Conservation (phyloP, 192 early-diverging fungal genomes). For the Phycomyces nitens region DNA sequence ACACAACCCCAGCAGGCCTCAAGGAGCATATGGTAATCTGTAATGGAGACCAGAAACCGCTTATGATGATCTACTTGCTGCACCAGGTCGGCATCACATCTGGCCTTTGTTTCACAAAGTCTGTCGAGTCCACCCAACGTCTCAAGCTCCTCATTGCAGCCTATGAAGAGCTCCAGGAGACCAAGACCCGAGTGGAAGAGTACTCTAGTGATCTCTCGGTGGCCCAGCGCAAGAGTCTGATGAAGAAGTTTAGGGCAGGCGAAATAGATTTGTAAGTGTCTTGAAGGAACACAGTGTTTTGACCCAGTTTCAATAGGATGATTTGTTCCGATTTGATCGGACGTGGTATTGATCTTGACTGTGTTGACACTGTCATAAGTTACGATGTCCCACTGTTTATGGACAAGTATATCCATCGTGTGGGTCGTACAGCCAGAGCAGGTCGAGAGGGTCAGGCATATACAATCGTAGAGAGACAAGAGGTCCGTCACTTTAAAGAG, state of each 20-base stretch:
- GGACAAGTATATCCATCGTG: conserved; percentile 89
- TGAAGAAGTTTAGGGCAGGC: conserved; percentile 66
- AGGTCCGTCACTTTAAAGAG: conserved; percentile 67
- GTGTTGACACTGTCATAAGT: conserved; percentile 76
- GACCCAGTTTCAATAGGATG: conserved; percentile 38
- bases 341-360: conserved; percentile 86
- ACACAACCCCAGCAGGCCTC: conserved; percentile 51
- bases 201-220: conserved; percentile 72
- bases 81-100: conserved; percentile 55
- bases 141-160: conserved; percentile 67
- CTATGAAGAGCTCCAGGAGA: conserved; percentile 39
- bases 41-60: conserved; percentile 69
- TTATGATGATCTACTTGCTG: conserved; percentile 81
- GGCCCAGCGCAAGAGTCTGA: conserved; percentile 54
- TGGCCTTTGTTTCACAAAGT: conserved; percentile 85
- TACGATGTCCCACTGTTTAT: conserved; percentile 83
- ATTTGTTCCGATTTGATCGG: conserved; percentile 85
- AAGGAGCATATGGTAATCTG: conserved; percentile 74
- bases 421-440: conserved; percentile 88
- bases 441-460: conserved; percentile 78
- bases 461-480: conserved; percentile 66
- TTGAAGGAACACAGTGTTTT: neutral
- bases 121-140: conserved; percentile 85
- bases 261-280: conserved; percentile 53
- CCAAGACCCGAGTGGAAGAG: conserved; percentile 51